Evolutionary conservation across 192 early-diverging fungal genomes (phyloP), one percentile per base, ranked within the genome.

Genomic region (Coemansia sp.): DNA sequence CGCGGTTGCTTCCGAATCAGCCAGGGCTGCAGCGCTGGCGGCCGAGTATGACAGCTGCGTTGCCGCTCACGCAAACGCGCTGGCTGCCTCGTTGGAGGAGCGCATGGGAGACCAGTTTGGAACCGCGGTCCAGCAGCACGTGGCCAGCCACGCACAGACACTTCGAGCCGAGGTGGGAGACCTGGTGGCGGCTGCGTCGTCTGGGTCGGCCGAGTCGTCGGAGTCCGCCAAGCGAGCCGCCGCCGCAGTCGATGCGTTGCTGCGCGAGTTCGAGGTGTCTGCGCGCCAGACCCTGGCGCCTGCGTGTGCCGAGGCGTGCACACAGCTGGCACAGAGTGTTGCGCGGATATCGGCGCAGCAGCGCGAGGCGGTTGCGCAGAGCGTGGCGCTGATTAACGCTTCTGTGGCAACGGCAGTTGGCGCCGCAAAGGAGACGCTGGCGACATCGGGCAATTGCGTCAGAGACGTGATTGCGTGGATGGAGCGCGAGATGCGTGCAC

Each of bases 51-150:
- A 40, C 11, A 53, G 15, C 26, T 58, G 56, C 15, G 68, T 47
- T 4, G 60, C 38, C 6, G 18, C 41, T 39, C 67, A 74, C 38
- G 59, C 68, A 0, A 32, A 41, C 38, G 41, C 18, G 40, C 63
- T 86, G 19, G 47, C 72, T 43, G 63, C 19, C 9, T 70, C 63
- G 11, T 59, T 83, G 63, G 43, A 69, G 19, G 26, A 56, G 39
- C 73, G 69, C 9, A 74, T 84, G 7, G 84, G 78, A 21, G 52
- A 50, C 0, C 42, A 68, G 52, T 74, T 85, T 21, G 74, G 80
- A 37, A 37, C 54, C n/a, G n/a, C 42, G 7, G 57, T 59, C 15
- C 6, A 5, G 3, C 15, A 41, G 57, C 37, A 9, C 13, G 42
- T 68, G 63, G 43, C 13, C 13, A 23, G 26, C 15, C 44, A 59